Evolutionary conservation across 1,139 yeast genomes (phyloP).

Genomic region (Candida freyschussii): DNA sequence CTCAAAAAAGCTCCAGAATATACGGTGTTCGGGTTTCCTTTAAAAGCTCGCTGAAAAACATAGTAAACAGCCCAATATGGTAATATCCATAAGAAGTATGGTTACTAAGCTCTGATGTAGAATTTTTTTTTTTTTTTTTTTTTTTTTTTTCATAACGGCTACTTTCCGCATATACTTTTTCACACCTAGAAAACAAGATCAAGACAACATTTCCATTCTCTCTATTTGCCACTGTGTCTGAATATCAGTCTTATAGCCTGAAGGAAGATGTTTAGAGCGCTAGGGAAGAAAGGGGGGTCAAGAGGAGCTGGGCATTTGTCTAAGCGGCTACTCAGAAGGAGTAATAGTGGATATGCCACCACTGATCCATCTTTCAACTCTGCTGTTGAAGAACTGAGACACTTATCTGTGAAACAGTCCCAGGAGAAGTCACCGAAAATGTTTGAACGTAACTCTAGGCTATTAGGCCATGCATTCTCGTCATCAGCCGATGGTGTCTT

Average conservation of each 20-base stretch:
- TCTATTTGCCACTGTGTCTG: not conserved
- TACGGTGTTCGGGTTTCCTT: conserved; percentile 7
- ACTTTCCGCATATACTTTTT: not conserved
- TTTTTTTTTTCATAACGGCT: conserved; percentile 1
- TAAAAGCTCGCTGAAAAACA: not conserved
- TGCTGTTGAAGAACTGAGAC: conserved; percentile 19
- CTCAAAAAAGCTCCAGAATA: not conserved
- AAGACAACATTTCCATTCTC: not conserved
- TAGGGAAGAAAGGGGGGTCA: conserved; percentile 2
- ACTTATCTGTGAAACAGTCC: conserved; percentile 6
- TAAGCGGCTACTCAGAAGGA: conserved; percentile 3
- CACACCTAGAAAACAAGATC: too few relatives aligned
- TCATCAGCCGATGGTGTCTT: conserved; percentile 29
- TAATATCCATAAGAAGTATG: conserved; percentile 1
- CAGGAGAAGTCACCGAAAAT: conserved; percentile 1
- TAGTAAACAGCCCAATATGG: conserved; percentile 1
- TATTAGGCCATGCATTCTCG: conserved; percentile 18
- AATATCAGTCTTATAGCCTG: not conserved
- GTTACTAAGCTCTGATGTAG: conserved; percentile 2
- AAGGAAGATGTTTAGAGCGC: conserved; percentile 6
- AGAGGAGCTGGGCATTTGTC: too few relatives aligned
- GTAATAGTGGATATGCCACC: conserved; percentile 8
- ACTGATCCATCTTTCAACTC: conserved; percentile 5
- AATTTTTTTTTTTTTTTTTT: conserved; percentile 5
- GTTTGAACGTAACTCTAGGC: conserved; percentile 7